Percentiles rank a stretch among this genome's conserved stretches.
phyloP scores from a whole-genome alignment of 148 eudicot genomes.

The Fagopyrum esculentum region DNA sequence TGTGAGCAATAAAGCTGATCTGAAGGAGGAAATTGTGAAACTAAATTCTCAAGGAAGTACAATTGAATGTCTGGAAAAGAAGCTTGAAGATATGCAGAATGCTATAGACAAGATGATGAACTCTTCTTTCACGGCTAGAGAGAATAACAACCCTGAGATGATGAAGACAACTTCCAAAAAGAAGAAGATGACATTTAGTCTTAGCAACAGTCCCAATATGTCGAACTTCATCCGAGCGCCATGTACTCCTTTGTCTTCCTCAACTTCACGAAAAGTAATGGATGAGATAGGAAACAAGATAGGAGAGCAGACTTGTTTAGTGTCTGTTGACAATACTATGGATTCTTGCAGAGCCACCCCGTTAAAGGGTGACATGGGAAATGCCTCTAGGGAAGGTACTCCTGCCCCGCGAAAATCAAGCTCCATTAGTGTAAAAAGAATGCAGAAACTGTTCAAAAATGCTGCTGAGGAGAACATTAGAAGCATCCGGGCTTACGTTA shows the following conservation, averaged over 20 bases:
- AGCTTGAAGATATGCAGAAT: constrained; percentile 86
- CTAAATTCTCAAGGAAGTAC: constrained; percentile 52
- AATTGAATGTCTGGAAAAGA: constrained; percentile 71
- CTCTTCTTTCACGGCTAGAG: constrained; percentile 31
- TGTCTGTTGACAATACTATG: constrained; percentile 21
- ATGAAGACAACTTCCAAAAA: constrained; percentile 40
- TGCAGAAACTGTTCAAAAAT: constrained; percentile 80
- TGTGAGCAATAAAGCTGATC: constrained; percentile 48
- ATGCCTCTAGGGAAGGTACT: constrained; percentile 43
- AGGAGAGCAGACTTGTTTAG: constrained; percentile 3
- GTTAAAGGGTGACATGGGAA: constrained; percentile 23
- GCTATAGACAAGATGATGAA: constrained; percentile 63
- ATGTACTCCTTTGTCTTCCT: constrained; percentile 66
- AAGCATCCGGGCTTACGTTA: constrained; percentile 79
- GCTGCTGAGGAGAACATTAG: constrained; percentile 86
- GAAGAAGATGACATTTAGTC: constrained; percentile 46
- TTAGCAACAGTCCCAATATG: constrained; percentile 63
- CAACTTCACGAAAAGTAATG: constrained; percentile 27
- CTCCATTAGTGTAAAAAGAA: constrained; percentile 69
- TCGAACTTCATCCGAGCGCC: constrained; percentile 67
- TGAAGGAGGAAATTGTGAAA: constrained; percentile 77
- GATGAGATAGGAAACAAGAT: constrained; percentile 63
- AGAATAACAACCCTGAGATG: constrained; percentile 38
- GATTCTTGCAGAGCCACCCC: constrained; percentile 34
- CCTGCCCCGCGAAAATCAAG: constrained; percentile 38